phyloP scores from a whole-genome alignment of 371 early-diverging fungal species.

The Mucor indicus region DNA sequence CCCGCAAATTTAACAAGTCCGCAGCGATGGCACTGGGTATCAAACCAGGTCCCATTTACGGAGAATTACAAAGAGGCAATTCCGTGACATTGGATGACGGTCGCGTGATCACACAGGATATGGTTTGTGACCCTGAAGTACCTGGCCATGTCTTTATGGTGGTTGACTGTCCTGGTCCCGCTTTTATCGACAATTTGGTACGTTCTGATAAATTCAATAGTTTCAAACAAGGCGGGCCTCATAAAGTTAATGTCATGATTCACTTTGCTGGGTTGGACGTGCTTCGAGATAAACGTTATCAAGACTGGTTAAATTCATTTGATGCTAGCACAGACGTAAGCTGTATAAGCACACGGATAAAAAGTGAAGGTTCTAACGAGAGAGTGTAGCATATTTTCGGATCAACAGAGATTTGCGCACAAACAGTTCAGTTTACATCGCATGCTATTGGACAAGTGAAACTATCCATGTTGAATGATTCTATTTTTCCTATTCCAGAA shows the following conservation, averaged over 20 bases:
- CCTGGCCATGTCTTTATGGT: constrained; percentile 68
- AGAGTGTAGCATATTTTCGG: constrained; percentile 64
- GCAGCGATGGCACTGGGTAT: constrained; percentile 79
- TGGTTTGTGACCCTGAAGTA: constrained; percentile 52
- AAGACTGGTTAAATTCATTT: constrained; percentile 73
- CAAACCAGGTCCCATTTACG: constrained; percentile 68
- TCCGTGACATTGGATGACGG: constrained; percentile 70
- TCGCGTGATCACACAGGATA: constrained; percentile 66
- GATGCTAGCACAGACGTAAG: constrained; percentile 60
- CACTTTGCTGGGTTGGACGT: constrained; percentile 73
- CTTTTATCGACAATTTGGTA: constrained; percentile 62
- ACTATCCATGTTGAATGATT: constrained; percentile 54
- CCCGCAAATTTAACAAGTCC: constrained; percentile 80
- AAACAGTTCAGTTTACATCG: constrained; percentile 56
- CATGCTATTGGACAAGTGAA: constrained; percentile 57
- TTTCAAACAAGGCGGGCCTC: constrained; percentile 24
- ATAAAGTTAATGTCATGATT: constrained; percentile 47
- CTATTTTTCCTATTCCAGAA: constrained; percentile 66
- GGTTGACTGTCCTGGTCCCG: constrained; percentile 76
- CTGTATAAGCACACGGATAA: background rate
- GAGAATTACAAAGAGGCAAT: constrained; percentile 67
- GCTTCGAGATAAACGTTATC: constrained; percentile 65
- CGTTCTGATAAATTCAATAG: constrained; percentile 43
- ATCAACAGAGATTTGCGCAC: constrained; percentile 52
- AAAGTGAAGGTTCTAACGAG: too few relatives aligned